Conservation (phyloP, 2,329 filamentous ascomycete genomes). For the Calonectria henricotiae region DNA sequence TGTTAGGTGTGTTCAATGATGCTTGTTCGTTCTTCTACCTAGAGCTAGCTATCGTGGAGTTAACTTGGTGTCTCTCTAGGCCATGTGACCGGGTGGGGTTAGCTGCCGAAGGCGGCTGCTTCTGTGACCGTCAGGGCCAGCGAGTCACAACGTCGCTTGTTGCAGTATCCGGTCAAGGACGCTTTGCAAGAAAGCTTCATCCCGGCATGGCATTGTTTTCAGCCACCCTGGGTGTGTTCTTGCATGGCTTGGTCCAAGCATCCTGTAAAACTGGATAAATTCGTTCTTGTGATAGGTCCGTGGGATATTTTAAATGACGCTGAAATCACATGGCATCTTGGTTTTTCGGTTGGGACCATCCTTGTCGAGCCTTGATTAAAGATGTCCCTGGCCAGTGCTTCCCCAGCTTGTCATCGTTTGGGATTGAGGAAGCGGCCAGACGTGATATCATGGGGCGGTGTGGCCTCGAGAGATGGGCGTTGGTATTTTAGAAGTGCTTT, state of each 20-base stretch:
- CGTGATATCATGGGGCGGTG: neutral
- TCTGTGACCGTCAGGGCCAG: too few species aligned
- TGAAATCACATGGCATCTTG: constrained; percentile 1
- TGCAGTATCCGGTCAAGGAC: neutral
- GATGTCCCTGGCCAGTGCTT: neutral
- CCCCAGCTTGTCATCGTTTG: neutral
- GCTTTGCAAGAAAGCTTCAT: neutral
- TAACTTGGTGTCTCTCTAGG: too few species aligned
- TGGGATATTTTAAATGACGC: neutral
- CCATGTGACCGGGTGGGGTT: too few species aligned
- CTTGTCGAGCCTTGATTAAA: constrained; percentile 4
- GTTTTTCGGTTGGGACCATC: constrained; percentile 6
- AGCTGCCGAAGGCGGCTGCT: too few species aligned
- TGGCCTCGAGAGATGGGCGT: neutral
- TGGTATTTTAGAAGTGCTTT: neutral
- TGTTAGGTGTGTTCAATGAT: too few species aligned
- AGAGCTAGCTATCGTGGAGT: too few species aligned
- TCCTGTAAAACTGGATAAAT: neutral
- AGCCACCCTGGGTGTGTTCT: constrained; percentile 3
- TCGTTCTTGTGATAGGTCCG: neutral
- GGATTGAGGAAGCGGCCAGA: neutral
- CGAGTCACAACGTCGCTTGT: too few species aligned
- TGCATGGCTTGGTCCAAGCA: neutral
- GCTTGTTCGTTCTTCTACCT: too few species aligned
- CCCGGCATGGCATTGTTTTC: neutral